A percentile compares a stretch with the other conserved stretches of the same genome.
Conservation (phyloP, 164 flowering plant species). For the Amborella trichopoda region DNA sequence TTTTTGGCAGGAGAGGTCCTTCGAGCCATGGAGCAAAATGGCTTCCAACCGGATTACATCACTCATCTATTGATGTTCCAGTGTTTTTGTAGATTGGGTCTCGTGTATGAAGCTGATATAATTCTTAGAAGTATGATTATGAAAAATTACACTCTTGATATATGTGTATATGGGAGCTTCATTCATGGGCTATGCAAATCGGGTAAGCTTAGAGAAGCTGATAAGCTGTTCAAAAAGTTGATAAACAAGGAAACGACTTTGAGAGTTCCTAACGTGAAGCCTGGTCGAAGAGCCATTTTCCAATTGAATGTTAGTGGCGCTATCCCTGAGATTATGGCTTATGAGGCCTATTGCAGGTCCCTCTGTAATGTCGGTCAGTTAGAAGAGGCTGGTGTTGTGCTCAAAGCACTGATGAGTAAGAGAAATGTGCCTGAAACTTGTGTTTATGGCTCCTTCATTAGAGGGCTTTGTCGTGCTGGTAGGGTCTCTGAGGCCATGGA, state of each 20-base stretch:
- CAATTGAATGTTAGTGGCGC: too few species aligned
- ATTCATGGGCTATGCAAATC: constrained; percentile 26
- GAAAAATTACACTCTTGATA: constrained; percentile 17
- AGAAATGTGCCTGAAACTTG: constrained; percentile 19
- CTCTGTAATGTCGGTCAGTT: constrained; percentile 23
- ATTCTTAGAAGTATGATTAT: constrained; percentile 20
- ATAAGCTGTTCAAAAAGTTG: constrained; percentile 24
- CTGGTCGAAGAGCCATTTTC: constrained; percentile 23
- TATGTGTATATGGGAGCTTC: constrained; percentile 29
- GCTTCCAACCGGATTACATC: constrained; percentile 15
- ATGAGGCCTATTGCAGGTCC: constrained; percentile 23
- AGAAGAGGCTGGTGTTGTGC: constrained; percentile 23
- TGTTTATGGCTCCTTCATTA: constrained; percentile 23
- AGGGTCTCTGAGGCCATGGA: constrained; percentile 29
- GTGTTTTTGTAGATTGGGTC: constrained; percentile 27
- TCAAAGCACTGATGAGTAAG: constrained; percentile 30
- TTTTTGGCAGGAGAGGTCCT: too few species aligned
- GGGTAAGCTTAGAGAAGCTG: constrained; percentile 28
- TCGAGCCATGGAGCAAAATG: constrained; percentile 19
- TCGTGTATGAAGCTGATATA: constrained; percentile 25
- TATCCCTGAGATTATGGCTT: too few species aligned
- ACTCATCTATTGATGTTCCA: constrained; percentile 22
- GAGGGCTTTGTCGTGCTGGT: constrained; percentile 27
- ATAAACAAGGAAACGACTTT: constrained; percentile 7
- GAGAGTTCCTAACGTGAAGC: constrained; percentile 11